Evolutionary conservation across 2,329 filamentous ascomycete genomes (phyloP).

Genomic region (Neopestalotiopsis rosae): DNA sequence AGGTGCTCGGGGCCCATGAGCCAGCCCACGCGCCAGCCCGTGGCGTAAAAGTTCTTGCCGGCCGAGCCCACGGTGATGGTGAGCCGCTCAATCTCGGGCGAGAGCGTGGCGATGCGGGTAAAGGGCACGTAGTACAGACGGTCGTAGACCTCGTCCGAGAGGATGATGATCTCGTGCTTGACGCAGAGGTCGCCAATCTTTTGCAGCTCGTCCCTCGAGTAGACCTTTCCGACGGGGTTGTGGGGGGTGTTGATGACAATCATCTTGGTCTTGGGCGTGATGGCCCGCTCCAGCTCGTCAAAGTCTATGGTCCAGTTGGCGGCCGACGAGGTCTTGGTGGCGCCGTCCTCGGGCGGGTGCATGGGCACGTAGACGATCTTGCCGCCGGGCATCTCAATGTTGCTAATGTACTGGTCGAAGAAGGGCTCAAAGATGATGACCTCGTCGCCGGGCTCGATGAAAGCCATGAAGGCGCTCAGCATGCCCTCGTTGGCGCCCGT

Average conservation of each 20-base stretch:
- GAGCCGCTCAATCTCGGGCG: conserved; percentile 84
- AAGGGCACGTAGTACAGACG: conserved; percentile 95
- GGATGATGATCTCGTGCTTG: conserved; percentile 91
- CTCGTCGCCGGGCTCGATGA: conserved; percentile 55
- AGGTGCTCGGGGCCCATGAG: conserved; percentile 87
- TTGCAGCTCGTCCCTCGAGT: conserved; percentile 81
- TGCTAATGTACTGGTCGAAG: conserved; percentile 96
- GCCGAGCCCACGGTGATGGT: conserved; percentile 95
- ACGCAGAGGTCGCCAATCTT: conserved; percentile 88
- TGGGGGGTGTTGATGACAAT: conserved; percentile 87
- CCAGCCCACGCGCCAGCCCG: conserved; percentile 95
- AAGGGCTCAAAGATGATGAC: conserved; percentile 20
- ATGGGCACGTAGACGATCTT: conserved; percentile 96
- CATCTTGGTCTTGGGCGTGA: conserved; percentile 92
- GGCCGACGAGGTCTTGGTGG: conserved; percentile 79
- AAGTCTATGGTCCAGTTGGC: conserved; percentile 90
- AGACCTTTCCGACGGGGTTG: conserved; percentile 97
- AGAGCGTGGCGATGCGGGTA: conserved; percentile 88
- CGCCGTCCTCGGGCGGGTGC: conserved; percentile 83
- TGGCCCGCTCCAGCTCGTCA: conserved; percentile 77
- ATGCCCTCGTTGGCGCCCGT: conserved; percentile 91
- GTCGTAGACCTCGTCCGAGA: conserved; percentile 94
- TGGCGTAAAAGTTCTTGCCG: conserved; percentile 98
- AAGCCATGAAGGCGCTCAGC: conserved; percentile 97
- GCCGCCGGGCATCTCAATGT: conserved; percentile 97